Base-by-base conservation (phyloP, 2,329 filamentous ascomycete genomes). In the Pezizomycotina sp. region DNA sequence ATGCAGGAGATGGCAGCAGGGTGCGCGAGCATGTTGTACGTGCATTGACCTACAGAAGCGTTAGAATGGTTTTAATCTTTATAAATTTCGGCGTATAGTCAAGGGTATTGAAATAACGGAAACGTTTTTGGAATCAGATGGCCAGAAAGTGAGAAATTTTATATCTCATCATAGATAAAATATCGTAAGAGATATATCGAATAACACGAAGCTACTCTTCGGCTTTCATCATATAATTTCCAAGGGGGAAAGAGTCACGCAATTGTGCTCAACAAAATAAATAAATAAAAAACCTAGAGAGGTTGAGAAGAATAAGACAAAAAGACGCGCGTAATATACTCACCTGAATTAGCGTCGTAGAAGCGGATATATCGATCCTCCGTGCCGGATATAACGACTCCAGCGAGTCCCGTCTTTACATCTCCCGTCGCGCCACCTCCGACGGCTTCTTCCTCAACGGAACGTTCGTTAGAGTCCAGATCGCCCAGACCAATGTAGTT, bases 341-440 rank as follows among this genome's bases (percentile, higher is more conserved):
- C 77, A 95, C 89, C 89, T 60, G 82, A 92, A 55, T 98, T 95
- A 46, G 89, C 89, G 64, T 98, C 89, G 57, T 92, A 98, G 66
- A 98, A 92, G 48, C 86, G 70, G 50, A 98, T 83, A 53, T 83
- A 93, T 50, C 80, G 75, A 60, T 98, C 89, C 62, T 98, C 89
- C 55, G 98, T 86, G 47, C 89, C 89, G 44, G 80, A 91, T 47
- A 98, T 93, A 40, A 98, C 79, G 14, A 91, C 80, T 8, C 89
- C 89, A 57, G 93, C 84, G 1, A 92, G 74, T 21, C 78, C 78
- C 38, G 77, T 81, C 33, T 74, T 77, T 5, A 75, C 74, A 15
- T 80, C 79, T 7, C 71, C 71, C 0, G 89, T 95, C 4, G 86
- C 82, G 1, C 83, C 82, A 27, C 77, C 77, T 1, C 79, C 69